Evolutionary conservation across 805 yeast genomes (phyloP), one percentile per base, ranked within the genome.

Genomic region (Pichia membranifaciens): DNA sequence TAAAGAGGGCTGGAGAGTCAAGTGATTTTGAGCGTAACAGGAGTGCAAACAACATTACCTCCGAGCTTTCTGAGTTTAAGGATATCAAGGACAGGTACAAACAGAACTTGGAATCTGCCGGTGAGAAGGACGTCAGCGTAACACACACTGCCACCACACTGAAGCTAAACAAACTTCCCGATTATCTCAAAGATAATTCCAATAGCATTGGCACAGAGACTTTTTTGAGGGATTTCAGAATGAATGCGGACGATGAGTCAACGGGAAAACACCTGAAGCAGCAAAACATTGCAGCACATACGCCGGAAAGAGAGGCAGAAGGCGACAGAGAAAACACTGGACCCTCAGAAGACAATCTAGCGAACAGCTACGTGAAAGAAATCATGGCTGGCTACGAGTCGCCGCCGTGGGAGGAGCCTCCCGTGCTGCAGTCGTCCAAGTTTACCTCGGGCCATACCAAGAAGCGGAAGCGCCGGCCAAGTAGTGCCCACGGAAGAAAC

Each of bases 401-500:
- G 4, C 66, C 68, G 34, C 67, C 67, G 5, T 60, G 64, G 52
- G 63, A 60, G 25, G 62, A 56, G 15, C 66, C 67, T 2, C 67
- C 67, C 1, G 52, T 51, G 12, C 47, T 63, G 25, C 53, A 57
- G 44, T 60, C 64, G 1, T 58, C 58, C 3, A 55, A 48, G 21
- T 54, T 52, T 21, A 25, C 28, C 3, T 44, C 17, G 4, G 33
- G 21, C 7, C 34, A 22, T 21, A 32, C 51, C 29, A 48, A 50
- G 29, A 45, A 23, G 32, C 28, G 32, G 33, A 22, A 44, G 28
- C 32, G 50, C 23, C 20, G 29, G 31, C 16, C 33, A 10, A 16
- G 17, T 20, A 22, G 28, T 15, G 17, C 28, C 4, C 18, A 9
- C 18, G 29, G 10, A 7, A 25, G 10, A 10, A 25, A 10, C 29